These are phyloP conservation scores for Chionographis japonica DNA, from an alignment of 106 monocot genomes.

Conservation along the genomic window DNA sequence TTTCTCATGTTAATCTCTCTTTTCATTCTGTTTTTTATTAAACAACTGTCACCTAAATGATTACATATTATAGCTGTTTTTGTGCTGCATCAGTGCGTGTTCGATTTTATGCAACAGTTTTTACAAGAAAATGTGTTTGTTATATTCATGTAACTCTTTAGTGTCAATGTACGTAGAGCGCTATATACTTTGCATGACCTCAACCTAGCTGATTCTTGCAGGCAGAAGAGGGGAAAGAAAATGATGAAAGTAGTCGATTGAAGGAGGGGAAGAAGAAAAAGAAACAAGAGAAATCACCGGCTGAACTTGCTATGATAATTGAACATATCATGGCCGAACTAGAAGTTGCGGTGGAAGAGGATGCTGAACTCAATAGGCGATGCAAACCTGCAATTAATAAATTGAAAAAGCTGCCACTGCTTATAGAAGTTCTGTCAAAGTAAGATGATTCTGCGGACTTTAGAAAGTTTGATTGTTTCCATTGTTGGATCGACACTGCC, in stretches of 20 bases:
- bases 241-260: slow-evolving; percentile 73
- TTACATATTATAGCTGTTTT: not conserved
- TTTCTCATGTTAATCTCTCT: too few species aligned
- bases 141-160: too few species aligned
- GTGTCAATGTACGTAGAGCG: too few species aligned
- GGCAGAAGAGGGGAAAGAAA: slow-evolving; percentile 89
- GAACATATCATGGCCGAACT: slow-evolving; percentile 89
- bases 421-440: slow-evolving; percentile 91
- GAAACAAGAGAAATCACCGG: slow-evolving; percentile 81
- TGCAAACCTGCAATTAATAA: slow-evolving; percentile 87
- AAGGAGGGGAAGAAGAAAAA: slow-evolving; percentile 91
- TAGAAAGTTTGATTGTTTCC: too few species aligned
- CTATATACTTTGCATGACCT: too few species aligned
- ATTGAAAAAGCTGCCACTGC: slow-evolving; percentile 83
- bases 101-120: too few species aligned
- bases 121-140: too few species aligned
- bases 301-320: slow-evolving; percentile 78
- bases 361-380: slow-evolving; percentile 94
- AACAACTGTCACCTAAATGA: not conserved
- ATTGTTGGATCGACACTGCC: too few species aligned
- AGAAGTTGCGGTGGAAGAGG: slow-evolving; percentile 95
- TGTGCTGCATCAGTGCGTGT: not conserved
- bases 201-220: slow-evolving; percentile 11
- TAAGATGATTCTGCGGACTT: slow-evolving; percentile 24
- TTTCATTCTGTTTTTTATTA: not conserved